Evolutionary conservation across 78 protist genomes (phyloP), one percentile per base, ranked within the genome.

Genomic region (Monocercomonoides exilis): DNA sequence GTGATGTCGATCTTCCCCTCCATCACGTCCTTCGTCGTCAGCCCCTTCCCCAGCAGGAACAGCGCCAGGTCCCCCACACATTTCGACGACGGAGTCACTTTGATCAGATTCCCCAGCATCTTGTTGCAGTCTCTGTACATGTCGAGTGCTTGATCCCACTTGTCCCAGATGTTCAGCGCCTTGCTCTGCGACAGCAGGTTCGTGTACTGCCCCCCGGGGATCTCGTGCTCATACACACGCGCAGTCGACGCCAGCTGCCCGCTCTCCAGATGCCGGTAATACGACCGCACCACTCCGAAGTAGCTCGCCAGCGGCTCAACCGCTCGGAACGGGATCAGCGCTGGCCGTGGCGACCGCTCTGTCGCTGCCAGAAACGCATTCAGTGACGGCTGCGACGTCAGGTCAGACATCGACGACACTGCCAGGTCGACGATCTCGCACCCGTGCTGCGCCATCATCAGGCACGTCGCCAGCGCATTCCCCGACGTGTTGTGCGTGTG

Each of bases 201-300:
- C 70, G 94, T 89, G 92, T 90, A 93, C 93, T 94, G 96, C 0
- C 96, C 96, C 29, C 97, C 97, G n/a, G 97, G 97, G 35, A 95
- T 95, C 89, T 95, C 93, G 89, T 95, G 91, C 32, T 64, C 77
- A 87, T 89, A 93, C 36, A 54, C 70, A 21, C 70, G 70, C 38
- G 70, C 70, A 11, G 70, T 54, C 38, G 38, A 11, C 38, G 70
- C 21, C 70, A 32, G 11, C 70, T 32, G 11, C 38, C 21, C 21
- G 70, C 70, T 21, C 70, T 54, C 70, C 38, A 54, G 21, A 21
- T 11, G 70, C 70, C 21, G 38, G 21, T 54, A 54, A 21, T 32
- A 21, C 11, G 70, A 11, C 70, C 70, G 70, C 70, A 54, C 70
- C 38, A 21, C 21, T 11, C 38, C 70, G 38, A 11, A 54, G 70